Conservation (phyloP, 306 rosid genomes). For the Cicer judaicum region DNA sequence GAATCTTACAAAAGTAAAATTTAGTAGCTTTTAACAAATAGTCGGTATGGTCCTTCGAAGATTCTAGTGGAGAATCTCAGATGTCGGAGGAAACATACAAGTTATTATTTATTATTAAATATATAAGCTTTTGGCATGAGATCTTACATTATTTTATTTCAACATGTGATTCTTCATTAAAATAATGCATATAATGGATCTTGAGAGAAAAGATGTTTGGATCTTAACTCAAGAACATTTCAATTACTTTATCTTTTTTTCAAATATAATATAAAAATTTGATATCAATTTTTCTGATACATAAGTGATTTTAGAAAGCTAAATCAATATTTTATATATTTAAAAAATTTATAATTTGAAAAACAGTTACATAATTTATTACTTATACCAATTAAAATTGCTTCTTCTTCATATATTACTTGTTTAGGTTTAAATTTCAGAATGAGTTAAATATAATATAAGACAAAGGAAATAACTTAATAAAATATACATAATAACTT, state of each 20-base stretch:
- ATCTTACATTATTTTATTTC: slow-evolving; percentile 3
- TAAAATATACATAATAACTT: too few species aligned
- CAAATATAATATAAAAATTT: not conserved
- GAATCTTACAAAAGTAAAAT: not conserved
- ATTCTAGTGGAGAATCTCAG: slow-evolving; percentile 13
- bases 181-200: slow-evolving; percentile 1
- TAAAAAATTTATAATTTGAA: too few species aligned
- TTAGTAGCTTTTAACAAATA: slow-evolving; percentile 19
- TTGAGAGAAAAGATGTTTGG: slow-evolving; percentile 11
- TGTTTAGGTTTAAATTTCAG: too few species aligned
- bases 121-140: not conserved
- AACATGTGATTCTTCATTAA: slow-evolving; percentile 6
- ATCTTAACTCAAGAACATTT: not conserved
- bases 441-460: too few species aligned
- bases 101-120: not conserved
- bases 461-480: too few species aligned
- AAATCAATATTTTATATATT: too few species aligned
- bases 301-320: too few species aligned
- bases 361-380: too few species aligned
- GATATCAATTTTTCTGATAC: too few species aligned
- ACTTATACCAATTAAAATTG: too few species aligned
- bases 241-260: not conserved
- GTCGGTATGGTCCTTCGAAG: slow-evolving; percentile 2
- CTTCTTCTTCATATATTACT: too few species aligned
- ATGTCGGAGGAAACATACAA: slow-evolving; percentile 22